Percentiles rank a stretch among this genome's conserved stretches.
Evolutionary conservation across 345 rosid species (phyloP).

Genomic region (Arabidopsis arenosa): DNA sequence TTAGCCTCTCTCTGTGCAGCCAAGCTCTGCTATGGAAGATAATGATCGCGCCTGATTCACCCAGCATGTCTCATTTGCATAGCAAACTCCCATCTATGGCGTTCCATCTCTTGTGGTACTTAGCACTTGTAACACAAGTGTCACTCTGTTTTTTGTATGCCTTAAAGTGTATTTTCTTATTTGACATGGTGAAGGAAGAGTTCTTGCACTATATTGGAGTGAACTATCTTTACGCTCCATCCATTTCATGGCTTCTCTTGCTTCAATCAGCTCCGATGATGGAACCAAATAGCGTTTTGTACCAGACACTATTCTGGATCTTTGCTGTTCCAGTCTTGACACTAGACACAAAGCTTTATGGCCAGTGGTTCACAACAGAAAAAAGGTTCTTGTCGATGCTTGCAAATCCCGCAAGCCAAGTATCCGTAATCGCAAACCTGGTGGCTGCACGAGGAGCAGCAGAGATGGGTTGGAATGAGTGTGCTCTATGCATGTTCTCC

Average conservation of each 20-base stretch:
- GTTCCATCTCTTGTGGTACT: slow-evolving; percentile 53
- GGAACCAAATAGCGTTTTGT: slow-evolving; percentile 20
- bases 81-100: slow-evolving; percentile 50
- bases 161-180: slow-evolving; percentile 50
- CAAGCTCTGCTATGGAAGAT: slow-evolving; percentile 63
- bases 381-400: slow-evolving; percentile 57
- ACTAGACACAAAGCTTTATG: slow-evolving; percentile 70
- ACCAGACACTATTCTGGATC: slow-evolving; percentile 48
- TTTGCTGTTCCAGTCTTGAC: slow-evolving; percentile 55
- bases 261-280: slow-evolving; percentile 63
- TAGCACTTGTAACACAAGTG: slow-evolving; percentile 49
- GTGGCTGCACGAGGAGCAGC: slow-evolving; percentile 65
- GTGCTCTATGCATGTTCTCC: slow-evolving; percentile 64
- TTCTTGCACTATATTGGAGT: slow-evolving; percentile 65
- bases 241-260: slow-evolving; percentile 68
- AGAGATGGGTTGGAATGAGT: slow-evolving; percentile 64
- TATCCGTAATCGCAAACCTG: slow-evolving; percentile 68
- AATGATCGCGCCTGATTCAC: slow-evolving; percentile 42
- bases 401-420: slow-evolving; percentile 72
- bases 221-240: slow-evolving; percentile 72
- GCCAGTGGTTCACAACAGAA: slow-evolving; percentile 81
- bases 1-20: slow-evolving; percentile 59
- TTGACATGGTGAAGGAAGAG: slow-evolving; percentile 56
- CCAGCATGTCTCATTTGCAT: slow-evolving; percentile 41
- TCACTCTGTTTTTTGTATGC: slow-evolving; percentile 49